These are phyloP conservation scores for Epichloe uncinata DNA, from an alignment of 2,329 filamentous ascomycete species.

Conservation along the genomic window DNA sequence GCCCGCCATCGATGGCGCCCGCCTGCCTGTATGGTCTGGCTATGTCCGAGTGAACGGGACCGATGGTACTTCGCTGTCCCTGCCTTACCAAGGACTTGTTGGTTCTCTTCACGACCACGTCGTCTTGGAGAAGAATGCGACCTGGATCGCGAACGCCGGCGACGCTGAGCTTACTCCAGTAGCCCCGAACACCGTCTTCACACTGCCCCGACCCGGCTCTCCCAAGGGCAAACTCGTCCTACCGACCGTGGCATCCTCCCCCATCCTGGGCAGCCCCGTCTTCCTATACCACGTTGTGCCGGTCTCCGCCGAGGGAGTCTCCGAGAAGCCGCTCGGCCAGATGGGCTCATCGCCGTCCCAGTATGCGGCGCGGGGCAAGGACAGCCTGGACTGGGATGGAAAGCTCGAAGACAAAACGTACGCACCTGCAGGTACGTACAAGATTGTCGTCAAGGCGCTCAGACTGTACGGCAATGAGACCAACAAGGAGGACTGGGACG, in stretches of 20 bases:
- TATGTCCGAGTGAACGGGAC: slow-evolving; percentile 26
- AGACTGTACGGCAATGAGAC: slow-evolving; percentile 29
- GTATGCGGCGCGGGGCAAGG: background rate
- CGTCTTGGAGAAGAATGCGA: background rate
- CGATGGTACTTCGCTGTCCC: slow-evolving; percentile 19
- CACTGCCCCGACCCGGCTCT: background rate
- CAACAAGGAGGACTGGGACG: slow-evolving; percentile 26
- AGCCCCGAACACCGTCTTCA: background rate
- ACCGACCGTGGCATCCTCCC: too few relatives aligned
- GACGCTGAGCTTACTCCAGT: background rate
- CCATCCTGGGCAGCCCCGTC: too few relatives aligned
- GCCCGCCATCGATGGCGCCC: slow-evolving; percentile 24
- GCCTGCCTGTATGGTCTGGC: slow-evolving; percentile 29
- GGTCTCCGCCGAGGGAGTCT: too few relatives aligned
- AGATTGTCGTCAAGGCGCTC: slow-evolving; percentile 28
- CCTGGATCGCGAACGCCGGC: background rate
- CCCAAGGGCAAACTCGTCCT: too few relatives aligned
- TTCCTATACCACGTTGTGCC: too few relatives aligned
- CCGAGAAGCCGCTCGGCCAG: background rate
- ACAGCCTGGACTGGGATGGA: slow-evolving; percentile 23
- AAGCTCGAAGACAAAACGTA: slow-evolving; percentile 25
- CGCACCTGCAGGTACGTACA: slow-evolving; percentile 29
- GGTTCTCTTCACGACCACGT: slow-evolving; percentile 11
- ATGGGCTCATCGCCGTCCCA: background rate
- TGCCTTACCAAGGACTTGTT: slow-evolving; percentile 26